A percentile compares a stretch with the other conserved stretches of the same genome.
These are phyloP conservation scores for Chrysopogon serrulatus DNA, from an alignment of 176 grass and related monocot species.

Conservation along the genomic window DNA sequence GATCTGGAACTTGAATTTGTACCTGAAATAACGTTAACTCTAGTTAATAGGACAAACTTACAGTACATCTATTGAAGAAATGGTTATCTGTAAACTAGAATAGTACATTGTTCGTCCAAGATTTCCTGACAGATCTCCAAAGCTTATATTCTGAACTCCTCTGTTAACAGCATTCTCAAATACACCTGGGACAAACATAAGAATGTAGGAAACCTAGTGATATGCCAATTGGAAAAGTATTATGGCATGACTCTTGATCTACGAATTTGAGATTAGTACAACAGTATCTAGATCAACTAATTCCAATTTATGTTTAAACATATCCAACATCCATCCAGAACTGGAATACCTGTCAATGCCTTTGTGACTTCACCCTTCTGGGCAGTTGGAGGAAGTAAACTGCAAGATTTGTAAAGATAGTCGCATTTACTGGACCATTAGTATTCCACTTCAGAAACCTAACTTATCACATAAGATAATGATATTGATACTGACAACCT, in stretches of 20 bases:
- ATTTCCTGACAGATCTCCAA: conserved; percentile 95
- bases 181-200: conserved; percentile 60
- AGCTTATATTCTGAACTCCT: conserved; percentile 97
- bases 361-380: conserved; percentile 95
- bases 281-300: not conserved
- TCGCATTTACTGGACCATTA: not conserved
- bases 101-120: conserved; percentile 91
- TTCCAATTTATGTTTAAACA: conserved; percentile 2
- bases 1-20: conserved; percentile 98
- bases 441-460: not conserved
- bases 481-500: not conserved
- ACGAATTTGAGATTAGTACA: not conserved
- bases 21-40: conserved; percentile 51
- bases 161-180: conserved; percentile 96
- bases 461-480: not conserved
- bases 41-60: conserved; percentile 18
- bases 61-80: not conserved
- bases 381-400: conserved; percentile 88
- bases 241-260: not conserved
- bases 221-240: not conserved
- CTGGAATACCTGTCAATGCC: conserved; percentile 83
- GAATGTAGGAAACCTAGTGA: conserved; percentile 8
- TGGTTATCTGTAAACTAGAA: conserved; percentile 17
- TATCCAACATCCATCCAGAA: conserved; percentile 8
- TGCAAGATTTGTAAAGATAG: conserved; percentile 39